These are phyloP conservation scores for Metschnikowia vanudenii DNA, from an alignment of 805 yeast genomes.

Conservation along the genomic window DNA sequence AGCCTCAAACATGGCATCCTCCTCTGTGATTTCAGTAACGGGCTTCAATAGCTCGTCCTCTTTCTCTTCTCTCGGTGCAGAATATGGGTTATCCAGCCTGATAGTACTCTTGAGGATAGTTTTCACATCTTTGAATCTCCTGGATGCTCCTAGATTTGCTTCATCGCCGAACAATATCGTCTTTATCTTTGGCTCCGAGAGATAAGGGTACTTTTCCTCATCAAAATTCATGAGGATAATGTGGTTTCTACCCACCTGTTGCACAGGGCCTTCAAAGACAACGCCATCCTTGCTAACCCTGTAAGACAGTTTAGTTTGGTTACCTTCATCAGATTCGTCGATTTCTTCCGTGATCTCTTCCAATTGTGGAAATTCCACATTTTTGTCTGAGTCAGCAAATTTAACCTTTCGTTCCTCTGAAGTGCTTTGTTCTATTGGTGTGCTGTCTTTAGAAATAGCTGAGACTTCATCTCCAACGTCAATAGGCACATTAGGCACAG, in stretches of 20 bases:
- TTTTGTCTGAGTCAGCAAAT: conserved; percentile 22
- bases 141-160: conserved; percentile 49
- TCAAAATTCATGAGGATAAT: conserved; percentile 54
- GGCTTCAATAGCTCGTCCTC: conserved; percentile 34
- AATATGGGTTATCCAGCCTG: conserved; percentile 42
- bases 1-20: conserved; percentile 40
- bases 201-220: conserved; percentile 25
- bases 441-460: not conserved
- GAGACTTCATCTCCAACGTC: not conserved
- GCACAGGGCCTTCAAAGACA: conserved; percentile 66
- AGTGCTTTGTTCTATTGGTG: not conserved
- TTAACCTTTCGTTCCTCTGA: conserved; percentile 21
- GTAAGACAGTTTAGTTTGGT: conserved; percentile 7
- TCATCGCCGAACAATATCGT: conserved; percentile 60
- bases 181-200: conserved; percentile 30
- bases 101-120: conserved; percentile 35
- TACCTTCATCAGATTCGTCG: conserved; percentile 2
- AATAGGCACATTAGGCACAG: not conserved
- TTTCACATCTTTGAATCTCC: conserved; percentile 55
- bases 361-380: not conserved
- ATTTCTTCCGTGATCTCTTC: conserved; percentile 6
- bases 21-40: conserved; percentile 35
- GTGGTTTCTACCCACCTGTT: conserved; percentile 54
- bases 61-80: conserved; percentile 29
- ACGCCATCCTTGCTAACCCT: conserved; percentile 17